phyloP scores from a whole-genome alignment of 179 eudicot genomes.

The Corrigiola litoralis region DNA sequence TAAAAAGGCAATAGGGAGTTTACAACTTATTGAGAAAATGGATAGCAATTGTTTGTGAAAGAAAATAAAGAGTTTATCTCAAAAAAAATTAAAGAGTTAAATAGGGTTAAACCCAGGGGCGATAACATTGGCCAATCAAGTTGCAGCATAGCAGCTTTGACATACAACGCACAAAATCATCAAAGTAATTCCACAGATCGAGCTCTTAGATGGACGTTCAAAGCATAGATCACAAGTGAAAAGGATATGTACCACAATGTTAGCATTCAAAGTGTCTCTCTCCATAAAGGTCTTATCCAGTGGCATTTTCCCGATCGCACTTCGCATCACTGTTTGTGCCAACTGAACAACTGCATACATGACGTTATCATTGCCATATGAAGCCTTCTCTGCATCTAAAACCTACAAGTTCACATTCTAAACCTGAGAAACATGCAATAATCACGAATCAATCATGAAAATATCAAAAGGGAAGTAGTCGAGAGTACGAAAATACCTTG shows the following conservation, averaged over 20 bases:
- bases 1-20: not conserved
- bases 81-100: not conserved
- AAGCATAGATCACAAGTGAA: no score
- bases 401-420: slow-evolving; percentile 41
- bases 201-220: no score
- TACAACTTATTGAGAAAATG: no score
- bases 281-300: slow-evolving; percentile 94
- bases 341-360: slow-evolving; percentile 80
- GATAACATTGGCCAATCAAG: no score
- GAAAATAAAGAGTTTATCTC: not conserved
- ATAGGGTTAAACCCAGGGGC: no score
- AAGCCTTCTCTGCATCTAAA: slow-evolving; percentile 71
- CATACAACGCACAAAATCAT: no score
- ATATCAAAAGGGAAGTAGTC: not conserved
- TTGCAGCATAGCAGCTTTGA: no score
- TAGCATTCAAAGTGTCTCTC: slow-evolving; percentile 77
- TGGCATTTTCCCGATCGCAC: slow-evolving; percentile 93
- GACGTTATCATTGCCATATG: slow-evolving; percentile 93
- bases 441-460: not conserved
- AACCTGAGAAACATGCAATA: slow-evolving; percentile 1
- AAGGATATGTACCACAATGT: slow-evolving; percentile 66
- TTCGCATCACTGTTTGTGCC: slow-evolving; percentile 96
- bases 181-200: no score
- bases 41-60: no score
- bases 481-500: slow-evolving; percentile 37